Evolutionary conservation across 1,139 yeast genomes (phyloP).

Genomic region (Protomyces inundatus): DNA sequence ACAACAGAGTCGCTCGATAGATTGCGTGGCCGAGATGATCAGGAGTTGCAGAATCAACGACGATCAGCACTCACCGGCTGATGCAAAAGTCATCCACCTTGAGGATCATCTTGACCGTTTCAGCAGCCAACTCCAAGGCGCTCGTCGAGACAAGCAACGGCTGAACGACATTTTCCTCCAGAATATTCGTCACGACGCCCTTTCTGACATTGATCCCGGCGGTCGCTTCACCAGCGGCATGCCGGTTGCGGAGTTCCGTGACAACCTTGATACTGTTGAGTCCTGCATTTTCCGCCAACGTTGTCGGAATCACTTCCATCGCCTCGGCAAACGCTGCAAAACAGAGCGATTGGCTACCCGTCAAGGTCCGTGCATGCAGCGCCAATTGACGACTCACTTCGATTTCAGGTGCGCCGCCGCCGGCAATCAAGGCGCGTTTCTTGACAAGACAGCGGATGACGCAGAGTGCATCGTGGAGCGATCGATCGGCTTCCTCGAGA

Average conservation of each 20-base stretch:
- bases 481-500: slow-evolving; percentile 92
- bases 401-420: slow-evolving; percentile 98
- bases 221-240: slow-evolving; percentile 81
- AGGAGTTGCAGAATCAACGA: too few relatives aligned
- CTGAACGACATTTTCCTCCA: slow-evolving; percentile 89
- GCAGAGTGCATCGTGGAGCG: slow-evolving; percentile 94
- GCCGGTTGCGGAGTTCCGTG: slow-evolving; percentile 87
- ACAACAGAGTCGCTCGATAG: too few relatives aligned
- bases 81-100: slow-evolving; percentile 94
- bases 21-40: too few relatives aligned
- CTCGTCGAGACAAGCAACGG: slow-evolving; percentile 93
- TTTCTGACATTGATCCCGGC: slow-evolving; percentile 97
- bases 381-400: slow-evolving; percentile 79
- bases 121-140: slow-evolving; percentile 90
- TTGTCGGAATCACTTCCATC: slow-evolving; percentile 90
- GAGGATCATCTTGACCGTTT: slow-evolving; percentile 88
- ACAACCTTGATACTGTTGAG: slow-evolving; percentile 90
- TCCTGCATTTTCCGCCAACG: slow-evolving; percentile 97
- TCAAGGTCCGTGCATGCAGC: slow-evolving; percentile 68
- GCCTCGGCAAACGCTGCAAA: slow-evolving; percentile 96
- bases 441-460: slow-evolving; percentile 93
- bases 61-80: slow-evolving; percentile 47
- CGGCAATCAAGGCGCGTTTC: slow-evolving; percentile 90
- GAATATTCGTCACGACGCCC: slow-evolving; percentile 87
- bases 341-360: slow-evolving; percentile 91